Conservation (phyloP, 495 filamentous ascomycete species). For the Xylaria palmicola region DNA sequence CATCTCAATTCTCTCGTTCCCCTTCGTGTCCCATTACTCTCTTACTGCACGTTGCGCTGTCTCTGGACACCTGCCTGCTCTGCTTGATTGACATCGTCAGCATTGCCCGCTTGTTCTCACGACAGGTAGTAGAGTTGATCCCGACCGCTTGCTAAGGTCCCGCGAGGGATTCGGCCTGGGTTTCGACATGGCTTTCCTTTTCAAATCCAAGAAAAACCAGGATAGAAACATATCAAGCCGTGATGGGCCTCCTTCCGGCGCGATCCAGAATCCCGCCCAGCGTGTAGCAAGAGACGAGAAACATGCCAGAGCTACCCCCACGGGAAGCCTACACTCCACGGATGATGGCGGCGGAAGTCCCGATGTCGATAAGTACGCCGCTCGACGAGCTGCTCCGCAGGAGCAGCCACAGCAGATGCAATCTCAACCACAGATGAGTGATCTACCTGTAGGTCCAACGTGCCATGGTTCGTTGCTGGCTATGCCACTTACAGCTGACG, state of each 20-base stretch:
- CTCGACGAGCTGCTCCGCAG: slow-evolving; percentile 38
- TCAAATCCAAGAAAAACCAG: slow-evolving; percentile 68
- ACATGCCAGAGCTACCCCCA: slow-evolving; percentile 50
- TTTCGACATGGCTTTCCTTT: slow-evolving; percentile 67
- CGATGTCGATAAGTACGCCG: slow-evolving; percentile 43
- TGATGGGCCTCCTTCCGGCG: slow-evolving; percentile 42
- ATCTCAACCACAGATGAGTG: slow-evolving; percentile 34
- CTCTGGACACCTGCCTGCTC: neutral
- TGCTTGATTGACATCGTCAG: neutral
- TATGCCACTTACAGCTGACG: slow-evolving; percentile 15
- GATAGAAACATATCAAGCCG: slow-evolving; percentile 46
- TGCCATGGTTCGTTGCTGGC: neutral
- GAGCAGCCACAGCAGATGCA: slow-evolving; percentile 29
- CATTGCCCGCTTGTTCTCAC: neutral
- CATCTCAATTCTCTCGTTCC: neutral
- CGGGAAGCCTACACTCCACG: slow-evolving; percentile 53
- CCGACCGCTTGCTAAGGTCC: slow-evolving; percentile 19
- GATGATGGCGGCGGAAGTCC: slow-evolving; percentile 53
- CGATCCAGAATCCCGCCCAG: slow-evolving; percentile 36
- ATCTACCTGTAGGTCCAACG: slow-evolving; percentile 47
- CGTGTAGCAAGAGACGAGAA: slow-evolving; percentile 49
- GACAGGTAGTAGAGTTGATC: slow-evolving; percentile 3
- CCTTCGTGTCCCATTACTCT: slow-evolving; percentile 3
- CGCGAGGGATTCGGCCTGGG: slow-evolving; percentile 19
- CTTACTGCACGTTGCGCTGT: neutral